Percentiles rank a stretch among this genome's conserved stretches.
Evolutionary conservation across 75 land plant genomes (phyloP).

Genomic region (Isoetes taiwanensis): DNA sequence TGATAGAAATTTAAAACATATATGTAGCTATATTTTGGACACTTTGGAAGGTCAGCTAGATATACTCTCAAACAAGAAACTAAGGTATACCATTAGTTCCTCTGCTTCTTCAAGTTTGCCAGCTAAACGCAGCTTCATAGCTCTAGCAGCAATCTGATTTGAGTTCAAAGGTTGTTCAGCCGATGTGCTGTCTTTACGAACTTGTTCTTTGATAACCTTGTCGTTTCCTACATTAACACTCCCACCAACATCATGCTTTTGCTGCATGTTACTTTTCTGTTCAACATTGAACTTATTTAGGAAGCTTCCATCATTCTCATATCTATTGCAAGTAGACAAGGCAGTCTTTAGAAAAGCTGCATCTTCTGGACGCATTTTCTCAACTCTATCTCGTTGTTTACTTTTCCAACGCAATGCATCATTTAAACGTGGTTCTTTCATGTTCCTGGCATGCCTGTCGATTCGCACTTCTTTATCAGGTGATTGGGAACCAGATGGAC

Average conservation of each 20-base stretch:
- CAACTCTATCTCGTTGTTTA: slow-evolving; percentile 10
- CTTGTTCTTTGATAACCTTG: slow-evolving; percentile 4
- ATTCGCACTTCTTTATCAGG: background rate
- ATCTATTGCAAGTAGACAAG: slow-evolving; percentile 48
- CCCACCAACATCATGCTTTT: background rate
- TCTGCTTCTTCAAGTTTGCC: slow-evolving; percentile 90
- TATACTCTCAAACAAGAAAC: too few species aligned
- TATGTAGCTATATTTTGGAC: too few species aligned
- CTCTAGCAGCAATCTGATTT: slow-evolving; percentile 88
- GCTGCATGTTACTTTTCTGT: background rate
- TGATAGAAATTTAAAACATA: too few species aligned
- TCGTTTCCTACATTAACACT: too few species aligned
- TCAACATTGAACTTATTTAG: slow-evolving; percentile 15
- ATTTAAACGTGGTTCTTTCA: slow-evolving; percentile 55
- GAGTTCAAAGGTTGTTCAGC: slow-evolving; percentile 28
- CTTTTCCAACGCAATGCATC: slow-evolving; percentile 61
- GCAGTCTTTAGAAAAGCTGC: slow-evolving; percentile 44
- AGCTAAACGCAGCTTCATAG: slow-evolving; percentile 60
- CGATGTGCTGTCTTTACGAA: background rate
- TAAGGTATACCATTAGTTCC: slow-evolving; percentile 43
- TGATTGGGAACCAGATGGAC: background rate
- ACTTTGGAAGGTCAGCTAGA: too few species aligned
- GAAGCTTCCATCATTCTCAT: slow-evolving; percentile 68
- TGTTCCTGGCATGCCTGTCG: slow-evolving; percentile 22
- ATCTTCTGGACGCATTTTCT: slow-evolving; percentile 34